A percentile compares a stretch with the other conserved stretches of the same genome.
These are phyloP conservation scores for Aspergillus niger DNA, from an alignment of 2,329 filamentous ascomycete species.

Conservation along the genomic window DNA sequence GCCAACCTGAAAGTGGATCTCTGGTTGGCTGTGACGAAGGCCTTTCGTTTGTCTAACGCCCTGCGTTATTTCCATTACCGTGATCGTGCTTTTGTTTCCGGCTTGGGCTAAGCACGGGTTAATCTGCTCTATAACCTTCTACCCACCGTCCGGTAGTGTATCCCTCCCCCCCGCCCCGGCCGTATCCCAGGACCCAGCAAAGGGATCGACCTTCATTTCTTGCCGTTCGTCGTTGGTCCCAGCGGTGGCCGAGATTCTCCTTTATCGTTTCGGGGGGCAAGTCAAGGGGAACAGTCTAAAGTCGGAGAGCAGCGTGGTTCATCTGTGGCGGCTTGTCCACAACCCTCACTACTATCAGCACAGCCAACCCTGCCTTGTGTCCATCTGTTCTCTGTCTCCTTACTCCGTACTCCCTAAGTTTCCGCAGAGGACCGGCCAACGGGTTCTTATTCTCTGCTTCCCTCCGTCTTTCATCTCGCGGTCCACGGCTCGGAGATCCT, in stretches of 20 bases:
- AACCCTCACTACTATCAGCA: not conserved
- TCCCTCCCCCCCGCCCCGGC: slow-evolving; percentile 12
- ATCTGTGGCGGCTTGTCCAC: slow-evolving; percentile 11
- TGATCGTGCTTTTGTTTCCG: slow-evolving; percentile 22
- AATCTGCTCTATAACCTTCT: slow-evolving; percentile 25
- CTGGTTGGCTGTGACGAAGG: slow-evolving; percentile 20
- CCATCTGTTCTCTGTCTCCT: slow-evolving; percentile 5
- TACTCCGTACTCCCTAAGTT: slow-evolving; percentile 1
- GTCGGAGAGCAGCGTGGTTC: slow-evolving; percentile 12
- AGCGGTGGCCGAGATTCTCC: slow-evolving; percentile 20
- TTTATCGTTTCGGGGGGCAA: slow-evolving; percentile 16
- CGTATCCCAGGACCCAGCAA: slow-evolving; percentile 21
- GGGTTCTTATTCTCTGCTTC: slow-evolving; percentile 16
- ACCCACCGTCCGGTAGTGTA: slow-evolving; percentile 20
- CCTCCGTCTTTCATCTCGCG: slow-evolving; percentile 26
- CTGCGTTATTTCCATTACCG: slow-evolving; percentile 33
- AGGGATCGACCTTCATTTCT: slow-evolving; percentile 23
- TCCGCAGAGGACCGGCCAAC: slow-evolving; percentile 18
- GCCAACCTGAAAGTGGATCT: slow-evolving; percentile 25
- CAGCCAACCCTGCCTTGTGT: not conserved
- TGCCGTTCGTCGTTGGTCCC: slow-evolving; percentile 19
- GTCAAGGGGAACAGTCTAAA: slow-evolving; percentile 11
- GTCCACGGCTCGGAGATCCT: slow-evolving; percentile 25
- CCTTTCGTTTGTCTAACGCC: slow-evolving; percentile 17
- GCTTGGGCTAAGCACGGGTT: slow-evolving; percentile 28